Percentiles rank a stretch among this genome's conserved stretches.
phyloP scores from a whole-genome alignment of 805 yeast genomes.

The Dipodascus geniculatus region DNA sequence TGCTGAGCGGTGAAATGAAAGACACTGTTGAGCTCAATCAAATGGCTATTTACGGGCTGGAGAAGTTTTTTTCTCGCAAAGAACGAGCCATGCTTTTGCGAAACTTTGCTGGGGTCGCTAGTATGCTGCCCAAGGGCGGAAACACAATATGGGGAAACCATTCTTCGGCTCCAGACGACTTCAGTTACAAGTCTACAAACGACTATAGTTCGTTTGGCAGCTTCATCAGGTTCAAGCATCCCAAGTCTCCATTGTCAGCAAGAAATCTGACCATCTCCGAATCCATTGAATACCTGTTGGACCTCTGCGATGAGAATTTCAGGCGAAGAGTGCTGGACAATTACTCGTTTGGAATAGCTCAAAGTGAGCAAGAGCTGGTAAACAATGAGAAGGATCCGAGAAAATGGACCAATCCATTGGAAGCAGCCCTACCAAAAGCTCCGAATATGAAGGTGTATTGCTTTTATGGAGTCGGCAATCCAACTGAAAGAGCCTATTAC shows the following conservation, averaged over 20 bases:
- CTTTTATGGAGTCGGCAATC: slow-evolving; percentile 93
- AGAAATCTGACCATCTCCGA: slow-evolving; percentile 52
- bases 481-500: slow-evolving; percentile 86
- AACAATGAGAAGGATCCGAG: slow-evolving; percentile 57
- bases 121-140: slow-evolving; percentile 97
- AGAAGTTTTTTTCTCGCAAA: slow-evolving; percentile 79
- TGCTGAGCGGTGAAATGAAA: slow-evolving; percentile 95
- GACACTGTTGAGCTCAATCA: slow-evolving; percentile 93
- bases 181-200: not conserved
- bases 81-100: slow-evolving; percentile 81
- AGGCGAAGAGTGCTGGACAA: slow-evolving; percentile 48
- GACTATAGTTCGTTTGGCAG: slow-evolving; percentile 45
- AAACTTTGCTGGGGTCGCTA: slow-evolving; percentile 84
- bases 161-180: slow-evolving; percentile 61
- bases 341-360: slow-evolving; percentile 72
- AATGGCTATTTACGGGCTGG: slow-evolving; percentile 86
- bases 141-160: slow-evolving; percentile 76
- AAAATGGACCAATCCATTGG: slow-evolving; percentile 90
- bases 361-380: slow-evolving; percentile 42
- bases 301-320: slow-evolving; percentile 70
- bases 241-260: slow-evolving; percentile 32
- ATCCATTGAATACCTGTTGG: slow-evolving; percentile 54
- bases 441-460: slow-evolving; percentile 84
- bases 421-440: slow-evolving; percentile 83
- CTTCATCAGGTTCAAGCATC: slow-evolving; percentile 53